Percentiles rank a stretch among this genome's conserved stretches.
Conservation (phyloP, 371 early-diverging fungal species). For the Basidiobolus meristosporus region DNA sequence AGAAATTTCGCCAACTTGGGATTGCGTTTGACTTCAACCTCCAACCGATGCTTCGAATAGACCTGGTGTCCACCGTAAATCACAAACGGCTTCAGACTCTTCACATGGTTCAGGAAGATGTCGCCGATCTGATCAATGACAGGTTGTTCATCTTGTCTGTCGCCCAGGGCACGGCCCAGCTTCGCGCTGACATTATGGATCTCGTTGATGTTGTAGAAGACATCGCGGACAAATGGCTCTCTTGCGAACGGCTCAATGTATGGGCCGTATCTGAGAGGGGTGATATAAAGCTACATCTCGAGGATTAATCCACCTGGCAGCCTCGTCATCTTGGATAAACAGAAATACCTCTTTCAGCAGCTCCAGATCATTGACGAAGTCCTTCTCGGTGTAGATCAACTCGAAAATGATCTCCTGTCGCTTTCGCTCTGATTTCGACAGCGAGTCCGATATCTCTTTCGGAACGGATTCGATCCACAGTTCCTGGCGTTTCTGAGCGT, state of each 20-base stretch:
- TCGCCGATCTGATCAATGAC: slow-evolving; percentile 73
- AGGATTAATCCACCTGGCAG: background rate
- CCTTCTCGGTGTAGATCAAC: slow-evolving; percentile 72
- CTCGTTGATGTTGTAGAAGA: slow-evolving; percentile 69
- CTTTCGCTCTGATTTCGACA: slow-evolving; percentile 51
- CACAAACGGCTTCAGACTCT: slow-evolving; percentile 60
- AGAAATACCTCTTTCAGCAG: slow-evolving; percentile 38
- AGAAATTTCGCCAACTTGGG: no score
- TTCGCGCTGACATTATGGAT: slow-evolving; percentile 44
- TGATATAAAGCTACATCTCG: slow-evolving; percentile 34
- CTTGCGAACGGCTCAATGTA: slow-evolving; percentile 34
- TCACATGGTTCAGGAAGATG: slow-evolving; percentile 51
- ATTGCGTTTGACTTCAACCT: slow-evolving; percentile 6
- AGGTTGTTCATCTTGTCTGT: slow-evolving; percentile 43
- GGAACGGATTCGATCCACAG: slow-evolving; percentile 44
- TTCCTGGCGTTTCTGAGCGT: slow-evolving; percentile 5
- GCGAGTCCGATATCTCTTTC: slow-evolving; percentile 41
- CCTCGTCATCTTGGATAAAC: background rate
- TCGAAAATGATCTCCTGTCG: slow-evolving; percentile 87
- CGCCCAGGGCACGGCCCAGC: slow-evolving; percentile 36
- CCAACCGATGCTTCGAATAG: slow-evolving; percentile 61
- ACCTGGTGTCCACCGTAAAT: slow-evolving; percentile 79
- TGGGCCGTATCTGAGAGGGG: slow-evolving; percentile 39
- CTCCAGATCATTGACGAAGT: slow-evolving; percentile 70
- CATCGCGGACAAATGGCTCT: slow-evolving; percentile 41